Evolutionary conservation across 192 early-diverging fungal genomes (phyloP).

Genomic region (Umbelopsis vinacea): DNA sequence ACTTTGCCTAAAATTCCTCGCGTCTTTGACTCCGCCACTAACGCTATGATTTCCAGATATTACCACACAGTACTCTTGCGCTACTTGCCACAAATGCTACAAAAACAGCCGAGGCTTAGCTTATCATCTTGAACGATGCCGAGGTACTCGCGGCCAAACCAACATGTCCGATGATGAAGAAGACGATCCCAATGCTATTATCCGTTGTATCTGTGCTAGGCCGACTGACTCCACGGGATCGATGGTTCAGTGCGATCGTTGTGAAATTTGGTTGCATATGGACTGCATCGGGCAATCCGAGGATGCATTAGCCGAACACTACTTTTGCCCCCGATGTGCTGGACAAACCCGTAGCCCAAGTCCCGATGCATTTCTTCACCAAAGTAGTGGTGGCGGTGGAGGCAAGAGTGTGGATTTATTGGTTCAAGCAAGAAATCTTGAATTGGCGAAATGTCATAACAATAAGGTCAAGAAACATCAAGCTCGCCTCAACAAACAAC

Average conservation of each 20-base stretch:
- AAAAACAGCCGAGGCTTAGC: constrained; percentile 63
- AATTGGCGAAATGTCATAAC: background rate
- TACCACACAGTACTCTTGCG: constrained; percentile 46
- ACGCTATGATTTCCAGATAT: background rate
- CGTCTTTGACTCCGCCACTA: constrained; percentile 1
- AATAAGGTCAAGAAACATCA: background rate
- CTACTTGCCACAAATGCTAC: constrained; percentile 67
- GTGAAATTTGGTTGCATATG: constrained; percentile 72
- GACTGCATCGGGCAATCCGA: constrained; percentile 66
- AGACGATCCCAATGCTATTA: constrained; percentile 37
- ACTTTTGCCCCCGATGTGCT: constrained; percentile 60
- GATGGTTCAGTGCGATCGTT: constrained; percentile 80
- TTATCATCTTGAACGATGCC: constrained; percentile 49
- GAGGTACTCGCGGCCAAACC: background rate
- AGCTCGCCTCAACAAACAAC: background rate
- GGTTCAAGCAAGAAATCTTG: constrained; percentile 17
- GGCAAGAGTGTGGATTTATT: constrained; percentile 14
- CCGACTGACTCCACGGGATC: constrained; percentile 49
- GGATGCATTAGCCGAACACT: constrained; percentile 59
- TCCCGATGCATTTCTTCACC: background rate
- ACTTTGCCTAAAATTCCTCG: constrained; percentile 15
- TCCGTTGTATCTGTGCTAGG: constrained; percentile 56
- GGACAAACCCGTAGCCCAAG: constrained; percentile 31
- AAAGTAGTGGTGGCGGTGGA: background rate
- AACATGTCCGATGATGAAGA: constrained; percentile 13